phyloP scores from a whole-genome alignment of 371 early-diverging fungal genomes.

The Batkoa obscura region DNA sequence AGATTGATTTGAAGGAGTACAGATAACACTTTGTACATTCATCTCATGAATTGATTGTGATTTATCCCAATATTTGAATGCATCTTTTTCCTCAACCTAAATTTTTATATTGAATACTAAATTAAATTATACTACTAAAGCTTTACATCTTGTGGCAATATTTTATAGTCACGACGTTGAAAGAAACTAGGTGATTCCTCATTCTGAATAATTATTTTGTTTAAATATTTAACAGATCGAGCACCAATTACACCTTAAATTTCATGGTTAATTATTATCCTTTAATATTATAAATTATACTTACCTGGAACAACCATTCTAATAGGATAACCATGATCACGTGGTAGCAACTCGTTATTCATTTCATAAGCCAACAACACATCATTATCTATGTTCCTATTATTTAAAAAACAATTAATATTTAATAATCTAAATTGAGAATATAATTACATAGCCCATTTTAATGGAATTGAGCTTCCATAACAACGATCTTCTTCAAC shows the following conservation, averaged over 20 bases:
- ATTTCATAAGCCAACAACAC: constrained; percentile 68
- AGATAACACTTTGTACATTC: constrained; percentile 8
- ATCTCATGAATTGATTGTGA: constrained; percentile 7
- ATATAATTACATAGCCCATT: constrained; percentile 28
- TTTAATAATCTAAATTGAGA: background rate
- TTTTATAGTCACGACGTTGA: constrained; percentile 68
- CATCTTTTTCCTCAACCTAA: constrained; percentile 7
- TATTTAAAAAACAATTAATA: background rate
- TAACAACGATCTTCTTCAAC: constrained; percentile 35
- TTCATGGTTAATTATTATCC: no score
- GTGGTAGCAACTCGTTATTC: constrained; percentile 55
- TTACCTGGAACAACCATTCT: constrained; percentile 56
- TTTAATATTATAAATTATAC: no score
- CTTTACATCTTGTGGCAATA: constrained; percentile 39
- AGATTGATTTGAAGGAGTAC: constrained; percentile 5
- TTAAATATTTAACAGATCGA: constrained; percentile 63
- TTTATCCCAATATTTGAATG: constrained; percentile 6
- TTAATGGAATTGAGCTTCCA: constrained; percentile 52
- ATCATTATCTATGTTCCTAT: constrained; percentile 36
- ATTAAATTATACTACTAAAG: background rate
- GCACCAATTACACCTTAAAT: constrained; percentile 55
- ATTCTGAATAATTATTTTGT: constrained; percentile 31
- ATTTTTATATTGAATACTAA: background rate
- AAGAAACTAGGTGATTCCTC: constrained; percentile 42
- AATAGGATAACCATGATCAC: constrained; percentile 65